phyloP scores from a whole-genome alignment of 768 basidiomycete species.

The Tubosaeta sp. region DNA sequence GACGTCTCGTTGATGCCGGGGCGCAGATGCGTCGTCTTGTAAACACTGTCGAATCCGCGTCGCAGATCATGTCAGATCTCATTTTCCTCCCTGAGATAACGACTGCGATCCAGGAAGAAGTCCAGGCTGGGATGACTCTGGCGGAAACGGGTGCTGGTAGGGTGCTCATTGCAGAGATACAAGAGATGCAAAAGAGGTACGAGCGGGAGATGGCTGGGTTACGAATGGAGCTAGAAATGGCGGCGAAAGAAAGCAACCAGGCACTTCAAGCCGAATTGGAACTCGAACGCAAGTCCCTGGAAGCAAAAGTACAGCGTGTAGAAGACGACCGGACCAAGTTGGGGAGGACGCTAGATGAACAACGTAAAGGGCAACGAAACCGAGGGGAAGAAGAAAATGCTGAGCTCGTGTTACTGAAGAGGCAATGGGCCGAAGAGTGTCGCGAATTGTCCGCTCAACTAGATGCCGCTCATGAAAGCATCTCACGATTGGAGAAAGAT shows the following conservation, averaged over 20 bases:
- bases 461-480: not conserved
- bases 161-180: constrained; percentile 39
- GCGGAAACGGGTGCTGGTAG: constrained; percentile 44
- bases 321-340: constrained; percentile 1
- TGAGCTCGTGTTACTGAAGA: not conserved
- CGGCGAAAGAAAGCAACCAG: constrained; percentile 21
- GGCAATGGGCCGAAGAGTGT: not conserved
- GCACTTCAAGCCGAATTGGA: not conserved
- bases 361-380: not conserved
- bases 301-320: not conserved
- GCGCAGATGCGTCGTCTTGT: constrained; percentile 36
- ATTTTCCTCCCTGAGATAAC: too few species aligned
- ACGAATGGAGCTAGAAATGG: constrained; percentile 38
- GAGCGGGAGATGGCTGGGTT: constrained; percentile 39
- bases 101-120: constrained; percentile 46
- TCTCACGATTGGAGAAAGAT: too few species aligned
- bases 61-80: too few species aligned
- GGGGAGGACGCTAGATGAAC: constrained; percentile 2
- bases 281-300: constrained; percentile 1
- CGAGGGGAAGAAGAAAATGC: not conserved
- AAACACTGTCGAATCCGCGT: too few species aligned
- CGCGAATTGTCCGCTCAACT: not conserved
- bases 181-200: too few species aligned
- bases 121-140: constrained; percentile 39
- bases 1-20: too few species aligned